Evolutionary conservation across 768 basidiomycete genomes (phyloP).

Genomic region (Strobilomyces confusus): DNA sequence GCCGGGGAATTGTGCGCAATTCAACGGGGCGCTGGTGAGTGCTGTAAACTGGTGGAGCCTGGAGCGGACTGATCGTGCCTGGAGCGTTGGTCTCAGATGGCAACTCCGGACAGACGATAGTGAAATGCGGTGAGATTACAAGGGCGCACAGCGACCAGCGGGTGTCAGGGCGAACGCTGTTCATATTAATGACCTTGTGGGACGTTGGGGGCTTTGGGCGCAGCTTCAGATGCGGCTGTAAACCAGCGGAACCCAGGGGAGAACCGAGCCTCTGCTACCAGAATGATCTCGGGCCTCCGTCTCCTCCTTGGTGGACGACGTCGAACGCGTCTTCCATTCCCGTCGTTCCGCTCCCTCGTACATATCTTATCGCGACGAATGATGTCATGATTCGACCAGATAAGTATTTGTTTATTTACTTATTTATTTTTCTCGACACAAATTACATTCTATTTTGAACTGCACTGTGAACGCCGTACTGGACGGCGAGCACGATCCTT

Average conservation of each 20-base stretch:
- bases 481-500: conserved; percentile 14
- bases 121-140: neutral
- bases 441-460: conserved; percentile 10
- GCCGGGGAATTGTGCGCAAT: neutral
- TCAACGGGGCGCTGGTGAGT: neutral
- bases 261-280: neutral
- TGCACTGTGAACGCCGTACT: conserved; percentile 3
- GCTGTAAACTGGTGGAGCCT: neutral
- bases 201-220: neutral
- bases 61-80: neutral
- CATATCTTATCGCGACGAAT: neutral
- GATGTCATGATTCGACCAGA: conserved; percentile 12
- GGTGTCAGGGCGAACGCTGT: neutral
- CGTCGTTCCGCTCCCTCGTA: neutral
- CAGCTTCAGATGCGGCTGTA: neutral
- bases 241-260: neutral
- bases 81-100: neutral
- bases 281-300: neutral
- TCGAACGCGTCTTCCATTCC: neutral
- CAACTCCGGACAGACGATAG: neutral
- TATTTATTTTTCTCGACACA: conserved; percentile 1
- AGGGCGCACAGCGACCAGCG: neutral
- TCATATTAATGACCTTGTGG: neutral
- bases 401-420: conserved; percentile 7
- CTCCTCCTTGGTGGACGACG: neutral